Evolutionary conservation across 768 basidiomycete genomes (phyloP).

Genomic region (Boletus rubropictus): DNA sequence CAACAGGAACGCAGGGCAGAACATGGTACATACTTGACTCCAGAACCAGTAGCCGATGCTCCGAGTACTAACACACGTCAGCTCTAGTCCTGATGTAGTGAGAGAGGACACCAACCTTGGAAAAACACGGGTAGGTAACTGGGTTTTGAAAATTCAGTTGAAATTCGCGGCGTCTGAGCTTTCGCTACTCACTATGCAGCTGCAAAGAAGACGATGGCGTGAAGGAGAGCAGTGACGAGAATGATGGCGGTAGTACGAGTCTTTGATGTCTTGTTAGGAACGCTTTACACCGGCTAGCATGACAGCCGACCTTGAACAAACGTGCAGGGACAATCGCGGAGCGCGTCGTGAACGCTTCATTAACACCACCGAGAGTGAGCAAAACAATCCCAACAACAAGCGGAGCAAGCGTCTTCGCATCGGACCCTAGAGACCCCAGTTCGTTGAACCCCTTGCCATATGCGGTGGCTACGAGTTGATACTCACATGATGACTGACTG

Average conservation of each 20-base stretch:
- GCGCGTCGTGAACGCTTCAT: slow-evolving; percentile 58
- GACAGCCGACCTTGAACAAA: slow-evolving; percentile 52
- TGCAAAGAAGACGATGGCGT: slow-evolving; percentile 58
- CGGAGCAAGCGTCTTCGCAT: slow-evolving; percentile 54
- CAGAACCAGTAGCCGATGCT: slow-evolving; percentile 64
- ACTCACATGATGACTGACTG: slow-evolving; percentile 61
- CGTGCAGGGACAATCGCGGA: slow-evolving; percentile 73
- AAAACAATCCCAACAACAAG: slow-evolving; percentile 52
- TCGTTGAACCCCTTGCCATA: not conserved
- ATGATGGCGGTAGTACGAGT: slow-evolving; percentile 69
- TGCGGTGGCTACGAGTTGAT: not conserved
- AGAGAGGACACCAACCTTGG: slow-evolving; percentile 36
- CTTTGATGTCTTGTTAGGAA: slow-evolving; percentile 26
- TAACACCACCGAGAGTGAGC: slow-evolving; percentile 46
- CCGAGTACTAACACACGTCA: slow-evolving; percentile 45
- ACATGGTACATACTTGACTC: slow-evolving; percentile 47
- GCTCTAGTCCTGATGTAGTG: not conserved
- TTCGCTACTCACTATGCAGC: slow-evolving; percentile 26
- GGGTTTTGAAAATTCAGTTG: not conserved
- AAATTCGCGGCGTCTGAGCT: not conserved
- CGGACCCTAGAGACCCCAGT: slow-evolving; percentile 41
- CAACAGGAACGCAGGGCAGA: not conserved
- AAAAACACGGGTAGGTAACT: slow-evolving; percentile 71
- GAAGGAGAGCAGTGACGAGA: slow-evolving; percentile 53
- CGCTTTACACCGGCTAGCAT: not conserved